These are phyloP conservation scores for Rhizopus microsporus DNA, from an alignment of 371 early-diverging fungal species.

Conservation along the genomic window DNA sequence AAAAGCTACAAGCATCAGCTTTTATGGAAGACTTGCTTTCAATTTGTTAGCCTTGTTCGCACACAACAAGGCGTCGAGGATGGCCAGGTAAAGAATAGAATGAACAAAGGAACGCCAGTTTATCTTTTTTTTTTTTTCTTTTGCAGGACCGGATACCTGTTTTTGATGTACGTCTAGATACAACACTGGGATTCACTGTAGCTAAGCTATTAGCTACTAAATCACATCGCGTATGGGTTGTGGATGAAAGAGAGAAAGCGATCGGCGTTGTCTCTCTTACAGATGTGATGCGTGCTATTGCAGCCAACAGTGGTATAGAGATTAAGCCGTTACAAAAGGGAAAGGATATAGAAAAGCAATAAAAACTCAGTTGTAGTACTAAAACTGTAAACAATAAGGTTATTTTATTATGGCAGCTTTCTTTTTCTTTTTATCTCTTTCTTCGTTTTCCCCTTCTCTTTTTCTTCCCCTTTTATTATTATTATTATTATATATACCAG, in stretches of 20 bases:
- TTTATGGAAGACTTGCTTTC: conserved; percentile 56
- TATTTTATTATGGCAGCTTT: conserved; percentile 2
- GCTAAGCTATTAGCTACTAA: conserved; percentile 80
- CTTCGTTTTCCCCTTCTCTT: conserved; percentile 1
- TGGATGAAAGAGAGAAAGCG: conserved; percentile 52
- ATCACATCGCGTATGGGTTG: conserved; percentile 85
- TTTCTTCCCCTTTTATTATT: background rate
- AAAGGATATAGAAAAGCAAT: background rate
- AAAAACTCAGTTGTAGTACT: background rate
- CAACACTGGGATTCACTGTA: conserved; percentile 68
- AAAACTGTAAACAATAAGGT: conserved; percentile 3
- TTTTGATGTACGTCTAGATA: conserved; percentile 73
- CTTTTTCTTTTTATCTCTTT: conserved; percentile 4
- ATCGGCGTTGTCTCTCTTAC: conserved; percentile 76
- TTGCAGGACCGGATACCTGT: conserved; percentile 73
- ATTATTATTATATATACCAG: background rate
- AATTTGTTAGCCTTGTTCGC: conserved; percentile 56
- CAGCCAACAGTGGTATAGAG: conserved; percentile 26
- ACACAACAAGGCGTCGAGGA: conserved; percentile 56
- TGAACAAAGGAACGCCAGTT: background rate
- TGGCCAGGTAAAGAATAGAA: conserved; percentile 38
- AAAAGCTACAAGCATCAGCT: conserved; percentile 43
- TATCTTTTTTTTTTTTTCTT: background rate
- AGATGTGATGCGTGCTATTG: conserved; percentile 66
- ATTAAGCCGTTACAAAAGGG: conserved; percentile 8